phyloP scores from a whole-genome alignment of 2,329 filamentous ascomycete species.

The Didymella pomorum region DNA sequence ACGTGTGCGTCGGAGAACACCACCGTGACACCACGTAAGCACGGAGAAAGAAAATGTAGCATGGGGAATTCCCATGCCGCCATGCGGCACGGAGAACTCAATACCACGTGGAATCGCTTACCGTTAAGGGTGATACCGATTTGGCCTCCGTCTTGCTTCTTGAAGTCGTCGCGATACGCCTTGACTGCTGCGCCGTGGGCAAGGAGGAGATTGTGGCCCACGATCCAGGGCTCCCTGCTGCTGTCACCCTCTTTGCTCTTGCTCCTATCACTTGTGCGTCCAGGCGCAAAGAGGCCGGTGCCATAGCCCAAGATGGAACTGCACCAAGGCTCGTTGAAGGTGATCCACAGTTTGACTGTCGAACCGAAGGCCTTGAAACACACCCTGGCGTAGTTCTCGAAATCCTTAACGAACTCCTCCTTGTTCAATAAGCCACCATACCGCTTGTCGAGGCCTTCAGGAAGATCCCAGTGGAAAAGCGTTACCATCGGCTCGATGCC shows the following conservation, averaged over 20 bases:
- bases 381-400: constrained; percentile 77
- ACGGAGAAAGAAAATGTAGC: constrained; percentile 17
- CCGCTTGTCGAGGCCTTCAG: constrained; percentile 74
- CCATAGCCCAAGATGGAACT: constrained; percentile 82
- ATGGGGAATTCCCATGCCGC: constrained; percentile 2
- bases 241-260: constrained; percentile 77
- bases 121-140: constrained; percentile 90
- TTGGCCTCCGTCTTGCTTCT: constrained; percentile 72
- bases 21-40: neutral
- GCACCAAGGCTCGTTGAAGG: constrained; percentile 91
- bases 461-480: constrained; percentile 88
- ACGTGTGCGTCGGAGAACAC: neutral
- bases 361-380: constrained; percentile 76
- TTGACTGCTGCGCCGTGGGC: constrained; percentile 84
- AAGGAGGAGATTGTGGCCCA: constrained; percentile 80
- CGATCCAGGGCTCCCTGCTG: constrained; percentile 80
- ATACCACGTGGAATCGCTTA: constrained; percentile 48
- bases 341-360: constrained; percentile 87
- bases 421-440: constrained; percentile 85
- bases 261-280: constrained; percentile 77
- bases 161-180: constrained; percentile 83
- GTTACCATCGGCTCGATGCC: constrained; percentile 84
- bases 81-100: constrained; percentile 15
- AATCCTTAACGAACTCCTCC: constrained; percentile 83
- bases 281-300: constrained; percentile 79